Percentiles rank a stretch among this genome's conserved stretches.
Conservation (phyloP, 1,284 basidiomycete species). For the Pterula multifida region DNA sequence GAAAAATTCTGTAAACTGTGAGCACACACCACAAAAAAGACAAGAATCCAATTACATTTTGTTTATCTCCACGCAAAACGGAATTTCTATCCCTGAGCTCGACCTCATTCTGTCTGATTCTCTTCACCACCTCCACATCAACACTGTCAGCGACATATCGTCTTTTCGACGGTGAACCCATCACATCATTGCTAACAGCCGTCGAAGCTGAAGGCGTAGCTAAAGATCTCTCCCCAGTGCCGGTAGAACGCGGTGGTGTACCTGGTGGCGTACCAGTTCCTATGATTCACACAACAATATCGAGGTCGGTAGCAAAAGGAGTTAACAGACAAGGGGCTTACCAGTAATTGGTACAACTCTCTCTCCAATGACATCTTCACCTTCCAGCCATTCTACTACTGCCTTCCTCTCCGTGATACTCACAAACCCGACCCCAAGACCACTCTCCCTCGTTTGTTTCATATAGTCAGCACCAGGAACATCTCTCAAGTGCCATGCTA, state of each 20-base stretch:
- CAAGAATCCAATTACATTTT: conserved; percentile 39
- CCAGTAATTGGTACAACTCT: conserved; percentile 44
- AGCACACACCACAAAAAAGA: background rate
- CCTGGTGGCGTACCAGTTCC: conserved; percentile 51
- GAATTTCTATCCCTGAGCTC: conserved; percentile 68
- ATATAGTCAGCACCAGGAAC: conserved; percentile 75
- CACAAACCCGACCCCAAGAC: conserved; percentile 65
- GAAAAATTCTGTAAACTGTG: conserved; percentile 56
- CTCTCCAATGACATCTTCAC: conserved; percentile 37
- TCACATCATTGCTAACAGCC: conserved; percentile 22
- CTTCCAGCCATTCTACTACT: conserved; percentile 77
- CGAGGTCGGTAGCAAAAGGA: background rate
- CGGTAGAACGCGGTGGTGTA: conserved; percentile 31
- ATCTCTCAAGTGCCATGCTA: conserved; percentile 69
- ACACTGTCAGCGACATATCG: conserved; percentile 68
- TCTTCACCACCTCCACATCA: conserved; percentile 78
- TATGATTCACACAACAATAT: conserved; percentile 18
- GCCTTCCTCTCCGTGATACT: conserved; percentile 77
- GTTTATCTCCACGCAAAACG: conserved; percentile 64
- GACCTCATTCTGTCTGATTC: conserved; percentile 60
- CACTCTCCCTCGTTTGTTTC: conserved; percentile 67
- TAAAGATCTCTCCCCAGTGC: conserved; percentile 13
- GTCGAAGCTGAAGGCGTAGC: conserved; percentile 25
- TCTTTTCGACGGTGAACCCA: conserved; percentile 49
- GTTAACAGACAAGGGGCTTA: conserved; percentile 22